A percentile compares a stretch with the other conserved stretches of the same genome.
Evolutionary conservation across 2,329 filamentous ascomycete species (phyloP).

Genomic region (Microdochium trichocladiopsis): DNA sequence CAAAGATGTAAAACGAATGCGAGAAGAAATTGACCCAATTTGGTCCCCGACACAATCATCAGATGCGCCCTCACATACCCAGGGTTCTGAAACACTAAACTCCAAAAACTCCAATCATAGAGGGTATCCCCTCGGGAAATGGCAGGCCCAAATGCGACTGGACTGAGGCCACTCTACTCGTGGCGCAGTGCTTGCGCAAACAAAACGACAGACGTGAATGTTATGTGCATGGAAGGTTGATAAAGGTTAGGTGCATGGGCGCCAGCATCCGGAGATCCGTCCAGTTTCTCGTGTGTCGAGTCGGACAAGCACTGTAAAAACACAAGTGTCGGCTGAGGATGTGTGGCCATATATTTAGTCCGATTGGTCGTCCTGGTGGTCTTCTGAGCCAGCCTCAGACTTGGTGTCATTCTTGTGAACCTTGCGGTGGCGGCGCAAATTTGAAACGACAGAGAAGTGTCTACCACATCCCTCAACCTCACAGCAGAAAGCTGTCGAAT

Average conservation of each 20-base stretch:
- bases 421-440: slow-evolving; percentile 88
- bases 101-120: neutral
- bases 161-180: too few relatives aligned
- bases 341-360: too few relatives aligned
- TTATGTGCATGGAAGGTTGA: slow-evolving; percentile 2
- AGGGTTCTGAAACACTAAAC: neutral
- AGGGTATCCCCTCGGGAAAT: neutral
- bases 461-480: slow-evolving; percentile 92
- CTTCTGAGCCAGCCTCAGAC: slow-evolving; percentile 57
- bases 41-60: neutral
- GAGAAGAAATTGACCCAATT: neutral
- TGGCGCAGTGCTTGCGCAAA: too few relatives aligned
- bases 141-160: neutral
- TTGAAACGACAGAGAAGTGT: slow-evolving; percentile 96
- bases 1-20: neutral
- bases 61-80: neutral
- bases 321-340: too few relatives aligned
- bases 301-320: neutral
- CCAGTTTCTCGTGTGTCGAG: too few relatives aligned
- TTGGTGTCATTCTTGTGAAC: slow-evolving; percentile 77
- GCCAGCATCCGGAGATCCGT: too few relatives aligned
- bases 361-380: slow-evolving; percentile 55
- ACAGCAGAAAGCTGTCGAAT: slow-evolving; percentile 76
- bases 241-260: too few relatives aligned
- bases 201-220: neutral